phyloP scores from a whole-genome alignment of 2,329 filamentous ascomycete genomes.

The Graphilbum ipis-grandicollis region DNA sequence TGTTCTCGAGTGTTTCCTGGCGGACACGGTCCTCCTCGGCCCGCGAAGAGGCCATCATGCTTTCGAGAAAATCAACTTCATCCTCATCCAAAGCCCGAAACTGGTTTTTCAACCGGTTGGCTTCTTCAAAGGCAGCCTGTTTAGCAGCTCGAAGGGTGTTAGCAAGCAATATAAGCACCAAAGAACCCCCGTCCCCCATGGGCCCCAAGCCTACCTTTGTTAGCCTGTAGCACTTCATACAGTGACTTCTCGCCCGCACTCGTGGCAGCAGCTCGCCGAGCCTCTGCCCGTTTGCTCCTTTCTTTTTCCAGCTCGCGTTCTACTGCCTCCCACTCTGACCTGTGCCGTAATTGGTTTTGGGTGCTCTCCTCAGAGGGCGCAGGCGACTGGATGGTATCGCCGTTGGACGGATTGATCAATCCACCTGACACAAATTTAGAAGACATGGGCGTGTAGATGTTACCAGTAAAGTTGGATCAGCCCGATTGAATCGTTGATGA shows the following conservation, averaged over 20 bases:
- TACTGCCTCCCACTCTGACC: slow-evolving; percentile 44
- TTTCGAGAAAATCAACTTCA: slow-evolving; percentile 58
- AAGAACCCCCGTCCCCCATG: no score
- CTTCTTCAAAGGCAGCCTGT: slow-evolving; percentile 67
- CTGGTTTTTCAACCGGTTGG: slow-evolving; percentile 54
- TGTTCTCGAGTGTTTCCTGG: slow-evolving; percentile 37
- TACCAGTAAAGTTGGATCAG: slow-evolving; percentile 1
- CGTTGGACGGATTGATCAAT: slow-evolving; percentile 25
- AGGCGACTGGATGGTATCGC: slow-evolving; percentile 9
- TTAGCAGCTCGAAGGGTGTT: slow-evolving; percentile 52
- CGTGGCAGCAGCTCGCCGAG: slow-evolving; percentile 21
- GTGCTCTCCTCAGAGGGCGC: not conserved
- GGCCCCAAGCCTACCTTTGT: slow-evolving; percentile 64
- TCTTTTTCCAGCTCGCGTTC: slow-evolving; percentile 47
- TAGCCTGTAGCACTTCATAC: slow-evolving; percentile 62
- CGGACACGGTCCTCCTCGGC: slow-evolving; percentile 35
- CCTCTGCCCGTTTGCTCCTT: slow-evolving; percentile 32
- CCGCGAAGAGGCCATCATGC: slow-evolving; percentile 30
- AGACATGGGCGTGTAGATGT: slow-evolving; percentile 28
- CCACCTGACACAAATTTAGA: slow-evolving; percentile 39
- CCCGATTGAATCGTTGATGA: slow-evolving; percentile 1
- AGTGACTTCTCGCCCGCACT: slow-evolving; percentile 40
- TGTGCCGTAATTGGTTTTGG: slow-evolving; percentile 2
- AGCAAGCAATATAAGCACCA: slow-evolving; percentile 2
- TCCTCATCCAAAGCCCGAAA: slow-evolving; percentile 64